Base-by-base conservation (phyloP, 2,329 filamentous ascomycete species). In the Aspergillus udagawae region DNA sequence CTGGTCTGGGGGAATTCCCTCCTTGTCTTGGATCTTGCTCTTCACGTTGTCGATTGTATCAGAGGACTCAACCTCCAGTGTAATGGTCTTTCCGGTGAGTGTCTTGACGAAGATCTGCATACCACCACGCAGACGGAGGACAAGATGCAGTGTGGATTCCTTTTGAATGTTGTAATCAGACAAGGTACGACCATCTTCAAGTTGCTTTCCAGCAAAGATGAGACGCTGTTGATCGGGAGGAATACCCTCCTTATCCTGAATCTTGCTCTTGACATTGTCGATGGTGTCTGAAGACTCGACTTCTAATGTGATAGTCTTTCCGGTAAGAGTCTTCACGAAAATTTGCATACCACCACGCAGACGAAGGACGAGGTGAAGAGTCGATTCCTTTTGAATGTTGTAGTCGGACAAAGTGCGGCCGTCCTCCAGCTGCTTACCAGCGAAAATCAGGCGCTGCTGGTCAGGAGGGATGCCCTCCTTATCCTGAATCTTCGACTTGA, bases 131-230 rank as follows among this genome's bases (percentile, higher is more conserved):
- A 93, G 85, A 72, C 90, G 87, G 25, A 93, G 86, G 49, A 93
- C 90, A 55, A 93, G 73, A 73, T 93, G 90, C 1, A 93, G 82
- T 0, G 90, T 93, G 0, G 86, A 90, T 72, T 93, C 90, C 80
- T 93, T 93, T 76, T 97, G 93, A 49, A 97, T 97, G 81, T 97
- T 97, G 86, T 97, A 97, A 74, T 97, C 93, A 52, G 86, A 89
- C 0, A 97, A 82, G 0, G 92, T 97, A 23, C 92, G 90, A 51
- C 92, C 92, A 67, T 97, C 92, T 74, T 96, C 91, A 1, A 96
- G 79, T 76, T 96, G 91, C 85, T 96, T 96, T 58, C 92, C 92
- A 50, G 92, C 91, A 63, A 96, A 96, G 72, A 96, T 96, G 12
- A 96, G 80, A 68, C 92, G 91, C 78, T 96, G 92, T 77, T 96